Base-by-base conservation (phyloP, 345 rosid species). In the Turritis glabra region DNA sequence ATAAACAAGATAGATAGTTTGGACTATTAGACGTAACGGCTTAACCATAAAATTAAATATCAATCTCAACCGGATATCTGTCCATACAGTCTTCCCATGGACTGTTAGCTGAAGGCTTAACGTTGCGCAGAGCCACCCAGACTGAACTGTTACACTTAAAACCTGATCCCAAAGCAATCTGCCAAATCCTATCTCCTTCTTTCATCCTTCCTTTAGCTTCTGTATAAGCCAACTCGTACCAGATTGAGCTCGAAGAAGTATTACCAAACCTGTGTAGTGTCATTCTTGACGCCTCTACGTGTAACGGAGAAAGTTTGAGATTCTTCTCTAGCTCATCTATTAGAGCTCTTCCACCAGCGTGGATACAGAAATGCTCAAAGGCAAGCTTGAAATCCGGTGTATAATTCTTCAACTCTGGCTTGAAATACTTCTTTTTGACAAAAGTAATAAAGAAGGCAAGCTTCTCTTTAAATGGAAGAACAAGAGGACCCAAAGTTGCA, bases 261-360 rank as follows among this genome's bases (percentile, higher is more conserved):
- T 90, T 88, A 15, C 93, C 93, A 37, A 88, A 88, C 73, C 96
- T 77, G 65, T 86, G 83, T n/a, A 90, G 77, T 13, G 93, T 87
- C 96, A 90, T 90, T 74, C 88, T 84, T 1, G 93, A 86, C 11
- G 96, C 93, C 50, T 90, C 96, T 64, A 84, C 83, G 38, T 85
- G 90, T 87, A 86, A 78, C 0, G 88, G 78, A 7, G 79, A 72
- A 0, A 90, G 84, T 13, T 76, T 66, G 26, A 90, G 81, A 59
- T 82, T 88, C 81, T 85, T 88, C 74, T 90, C 84, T 0, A 88
- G 19, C 77, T 88, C 89, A 64, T 88, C 91, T 30, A 90, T 72
- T 64, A 88, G 85, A 2, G 85, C 91, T 81, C 86, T 77, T 22
- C 90, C 92, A 48, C 90, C 89, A 21, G 88, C 84, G 5, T 90